A percentile compares a stretch with the other conserved stretches of the same genome.
These are phyloP conservation scores for Fusarium sp. DNA, from an alignment of 2,329 filamentous ascomycete genomes.

Conservation along the genomic window DNA sequence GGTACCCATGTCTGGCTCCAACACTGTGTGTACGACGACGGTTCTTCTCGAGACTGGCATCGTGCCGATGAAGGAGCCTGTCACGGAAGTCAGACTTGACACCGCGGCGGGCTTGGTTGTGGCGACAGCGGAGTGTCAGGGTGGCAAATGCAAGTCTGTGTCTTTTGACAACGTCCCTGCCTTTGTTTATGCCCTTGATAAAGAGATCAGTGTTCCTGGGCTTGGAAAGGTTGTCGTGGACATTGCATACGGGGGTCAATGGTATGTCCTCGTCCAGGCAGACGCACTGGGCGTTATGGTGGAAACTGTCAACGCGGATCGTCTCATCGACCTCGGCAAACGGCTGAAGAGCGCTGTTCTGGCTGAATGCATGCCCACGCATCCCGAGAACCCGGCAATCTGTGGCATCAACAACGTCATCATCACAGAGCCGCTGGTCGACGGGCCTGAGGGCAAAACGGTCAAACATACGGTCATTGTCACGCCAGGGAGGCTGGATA, in stretches of 20 bases:
- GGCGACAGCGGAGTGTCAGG: conserved; percentile 55
- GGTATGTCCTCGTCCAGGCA: conserved; percentile 57
- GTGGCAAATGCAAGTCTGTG: conserved; percentile 58
- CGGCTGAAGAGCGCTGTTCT: conserved; percentile 56
- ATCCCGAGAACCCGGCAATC: conserved; percentile 57
- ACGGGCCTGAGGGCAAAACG: conserved; percentile 39
- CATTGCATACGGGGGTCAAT: conserved; percentile 61
- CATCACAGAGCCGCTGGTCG: conserved; percentile 52
- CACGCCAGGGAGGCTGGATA: conserved; percentile 58
- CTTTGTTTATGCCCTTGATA: conserved; percentile 56
- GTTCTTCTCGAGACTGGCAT: conserved; percentile 62
- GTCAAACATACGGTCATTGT: conserved; percentile 58
- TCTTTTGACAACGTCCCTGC: conserved; percentile 59
- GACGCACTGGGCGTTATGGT: conserved; percentile 51
- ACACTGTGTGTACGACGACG: conserved; percentile 57
- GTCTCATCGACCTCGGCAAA: conserved; percentile 57
- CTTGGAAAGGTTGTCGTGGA: conserved; percentile 47
- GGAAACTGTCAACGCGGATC: conserved; percentile 46
- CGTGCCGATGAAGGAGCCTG: conserved; percentile 58
- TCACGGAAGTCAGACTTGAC: conserved; percentile 55
- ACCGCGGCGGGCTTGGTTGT: conserved; percentile 58
- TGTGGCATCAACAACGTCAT: conserved; percentile 53
- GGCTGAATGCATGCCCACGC: conserved; percentile 50
- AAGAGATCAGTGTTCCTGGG: conserved; percentile 16
- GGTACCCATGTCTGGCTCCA: conserved; percentile 54